phyloP scores from a whole-genome alignment of 495 filamentous ascomycete genomes.

The Podospora comata region DNA sequence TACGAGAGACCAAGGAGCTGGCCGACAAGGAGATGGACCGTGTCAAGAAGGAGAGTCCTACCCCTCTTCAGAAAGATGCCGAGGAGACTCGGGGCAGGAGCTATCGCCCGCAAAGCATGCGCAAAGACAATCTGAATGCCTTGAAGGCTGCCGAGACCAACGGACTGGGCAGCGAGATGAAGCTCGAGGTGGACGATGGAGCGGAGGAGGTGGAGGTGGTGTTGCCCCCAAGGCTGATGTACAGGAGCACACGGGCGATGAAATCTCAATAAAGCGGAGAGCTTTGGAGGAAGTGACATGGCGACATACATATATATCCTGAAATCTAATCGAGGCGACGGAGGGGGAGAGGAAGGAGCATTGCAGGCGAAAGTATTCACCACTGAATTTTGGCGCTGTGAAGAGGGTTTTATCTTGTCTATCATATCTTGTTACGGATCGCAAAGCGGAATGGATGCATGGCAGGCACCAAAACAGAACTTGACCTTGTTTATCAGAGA shows the following conservation, averaged over 20 bases:
- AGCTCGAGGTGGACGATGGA: slow-evolving; percentile 22
- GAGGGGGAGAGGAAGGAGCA: neutral
- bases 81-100: slow-evolving; percentile 26
- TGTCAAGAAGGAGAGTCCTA: slow-evolving; percentile 39
- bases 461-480: neutral
- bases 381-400: neutral
- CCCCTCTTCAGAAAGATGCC: slow-evolving; percentile 24
- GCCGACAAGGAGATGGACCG: slow-evolving; percentile 58
- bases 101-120: slow-evolving; percentile 36
- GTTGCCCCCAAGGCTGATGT: slow-evolving; percentile 13
- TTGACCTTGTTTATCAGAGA: neutral
- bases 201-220: slow-evolving; percentile 6
- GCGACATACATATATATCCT: too few species aligned
- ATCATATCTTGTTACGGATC: neutral
- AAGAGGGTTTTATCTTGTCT: neutral
- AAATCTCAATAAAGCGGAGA: neutral
- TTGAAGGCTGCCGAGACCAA: slow-evolving; percentile 10
- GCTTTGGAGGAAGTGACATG: too few species aligned
- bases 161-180: neutral
- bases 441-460: neutral
- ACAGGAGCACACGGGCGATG: slow-evolving; percentile 20
- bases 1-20: slow-evolving; percentile 56
- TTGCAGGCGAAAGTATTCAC: too few species aligned
- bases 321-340: neutral
- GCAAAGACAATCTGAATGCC: slow-evolving; percentile 16